These are phyloP conservation scores for Hsuehochloa calcarea DNA, from an alignment of 176 grass and related monocot genomes.

Conservation along the genomic window DNA sequence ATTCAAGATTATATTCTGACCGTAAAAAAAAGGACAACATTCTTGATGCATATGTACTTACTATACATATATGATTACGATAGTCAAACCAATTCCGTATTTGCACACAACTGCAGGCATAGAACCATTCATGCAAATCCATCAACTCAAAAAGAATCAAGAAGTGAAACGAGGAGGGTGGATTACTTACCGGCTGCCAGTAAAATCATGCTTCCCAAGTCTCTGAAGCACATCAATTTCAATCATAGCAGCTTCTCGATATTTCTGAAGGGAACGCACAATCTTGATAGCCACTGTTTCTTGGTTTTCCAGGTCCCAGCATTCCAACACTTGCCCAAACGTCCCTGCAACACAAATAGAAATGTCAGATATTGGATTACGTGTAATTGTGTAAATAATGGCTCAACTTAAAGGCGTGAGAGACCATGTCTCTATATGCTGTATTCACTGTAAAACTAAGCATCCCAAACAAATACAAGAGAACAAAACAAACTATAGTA, in stretches of 20 bases:
- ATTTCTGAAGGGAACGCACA: slow-evolving; percentile 86
- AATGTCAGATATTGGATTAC: background rate
- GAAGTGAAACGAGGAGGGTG: slow-evolving; percentile 35
- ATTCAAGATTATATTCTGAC: slow-evolving; percentile 19
- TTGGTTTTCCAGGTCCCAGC: slow-evolving; percentile 92
- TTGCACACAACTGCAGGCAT: slow-evolving; percentile 98
- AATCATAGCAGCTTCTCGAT: slow-evolving; percentile 98
- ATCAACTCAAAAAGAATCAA: slow-evolving; percentile 64
- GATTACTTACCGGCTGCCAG: slow-evolving; percentile 64
- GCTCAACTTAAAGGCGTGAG: background rate
- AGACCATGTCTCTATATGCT: slow-evolving; percentile 13
- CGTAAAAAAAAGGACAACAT: slow-evolving; percentile 31
- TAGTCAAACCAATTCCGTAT: slow-evolving; percentile 99
- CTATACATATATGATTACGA: slow-evolving; percentile 99
- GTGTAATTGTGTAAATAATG: slow-evolving; percentile 9
- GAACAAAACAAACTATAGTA: background rate
- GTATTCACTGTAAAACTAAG: slow-evolving; percentile 9
- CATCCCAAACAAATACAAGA: background rate
- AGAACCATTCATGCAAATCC: slow-evolving; percentile 77
- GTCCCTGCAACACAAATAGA: slow-evolving; percentile 57
- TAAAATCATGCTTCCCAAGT: slow-evolving; percentile 81
- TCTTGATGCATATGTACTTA: slow-evolving; percentile 84
- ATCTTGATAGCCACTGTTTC: slow-evolving; percentile 95
- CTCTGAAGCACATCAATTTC: slow-evolving; percentile 95
- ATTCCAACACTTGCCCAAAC: slow-evolving; percentile 98